Conservation (phyloP, 2,329 filamentous ascomycete genomes). For the Xylaria polymorpha region DNA sequence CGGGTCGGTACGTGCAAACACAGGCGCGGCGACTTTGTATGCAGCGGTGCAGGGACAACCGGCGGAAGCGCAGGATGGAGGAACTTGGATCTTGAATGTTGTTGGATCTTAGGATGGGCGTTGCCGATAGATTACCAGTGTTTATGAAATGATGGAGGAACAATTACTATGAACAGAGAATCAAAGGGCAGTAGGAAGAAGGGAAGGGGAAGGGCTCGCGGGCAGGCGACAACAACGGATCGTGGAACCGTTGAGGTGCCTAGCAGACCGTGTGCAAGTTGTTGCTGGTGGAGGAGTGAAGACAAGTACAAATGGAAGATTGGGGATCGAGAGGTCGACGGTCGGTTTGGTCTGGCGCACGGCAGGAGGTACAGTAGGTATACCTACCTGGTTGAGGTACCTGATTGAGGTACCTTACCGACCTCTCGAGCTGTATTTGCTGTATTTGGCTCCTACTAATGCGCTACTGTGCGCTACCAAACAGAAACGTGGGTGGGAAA, state of each 20-base stretch:
- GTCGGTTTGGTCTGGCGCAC: constrained; percentile 27
- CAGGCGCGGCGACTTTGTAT: constrained; percentile 24
- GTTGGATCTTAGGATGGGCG: constrained; percentile 17
- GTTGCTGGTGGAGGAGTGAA: constrained; percentile 38
- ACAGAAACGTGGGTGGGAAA: constrained; percentile 24
- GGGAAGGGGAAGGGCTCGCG: constrained; percentile 21
- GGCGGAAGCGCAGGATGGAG: constrained; percentile 15
- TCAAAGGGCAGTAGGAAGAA: constrained; percentile 39
- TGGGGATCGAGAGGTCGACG: constrained; percentile 24
- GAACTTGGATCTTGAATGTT: neutral
- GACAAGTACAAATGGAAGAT: constrained; percentile 25
- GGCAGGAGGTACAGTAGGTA: constrained; percentile 2
- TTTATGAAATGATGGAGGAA: constrained; percentile 29
- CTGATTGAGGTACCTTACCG: constrained; percentile 8
- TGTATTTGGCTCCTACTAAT: too few species aligned
- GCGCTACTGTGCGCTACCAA: constrained; percentile 1
- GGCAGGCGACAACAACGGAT: constrained; percentile 44
- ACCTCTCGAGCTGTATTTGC: neutral
- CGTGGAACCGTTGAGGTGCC: constrained; percentile 45
- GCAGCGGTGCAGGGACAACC: constrained; percentile 23
- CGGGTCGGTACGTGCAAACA: constrained; percentile 12
- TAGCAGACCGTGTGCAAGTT: constrained; percentile 39
- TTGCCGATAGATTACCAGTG: constrained; percentile 31
- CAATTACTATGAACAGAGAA: constrained; percentile 42
- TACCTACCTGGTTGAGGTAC: constrained; percentile 7